Evolutionary conservation across 1,284 basidiomycete genomes (phyloP).

Genomic region (Chondrostereum purpureum): DNA sequence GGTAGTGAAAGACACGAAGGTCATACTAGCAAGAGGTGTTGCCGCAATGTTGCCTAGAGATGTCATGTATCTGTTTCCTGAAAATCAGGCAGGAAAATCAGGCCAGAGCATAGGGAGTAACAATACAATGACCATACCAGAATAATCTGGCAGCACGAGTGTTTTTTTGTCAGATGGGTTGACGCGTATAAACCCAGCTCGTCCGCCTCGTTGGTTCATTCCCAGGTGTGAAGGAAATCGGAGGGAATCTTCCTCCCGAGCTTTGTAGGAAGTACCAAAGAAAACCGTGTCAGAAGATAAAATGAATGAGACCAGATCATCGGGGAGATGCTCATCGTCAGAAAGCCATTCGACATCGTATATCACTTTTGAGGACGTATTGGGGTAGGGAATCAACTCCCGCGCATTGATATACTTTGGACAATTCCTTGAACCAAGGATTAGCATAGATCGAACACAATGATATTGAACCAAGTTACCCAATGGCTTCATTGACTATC

Average conservation of each 20-base stretch:
- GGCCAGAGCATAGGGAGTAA: slow-evolving; percentile 1
- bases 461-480: slow-evolving; percentile 29
- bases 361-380: slow-evolving; percentile 31
- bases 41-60: slow-evolving; percentile 60
- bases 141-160: slow-evolving; percentile 54
- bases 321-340: slow-evolving; percentile 36
- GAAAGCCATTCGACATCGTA: slow-evolving; percentile 28
- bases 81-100: background rate
- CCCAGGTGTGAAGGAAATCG: slow-evolving; percentile 51
- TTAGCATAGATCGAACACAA: slow-evolving; percentile 1
- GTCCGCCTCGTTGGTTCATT: slow-evolving; percentile 59
- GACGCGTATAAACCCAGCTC: slow-evolving; percentile 54
- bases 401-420: slow-evolving; percentile 62
- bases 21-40: slow-evolving; percentile 47
- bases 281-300: slow-evolving; percentile 46
- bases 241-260: slow-evolving; percentile 26
- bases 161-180: slow-evolving; percentile 47
- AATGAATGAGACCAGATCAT: slow-evolving; percentile 42
- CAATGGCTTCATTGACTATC: slow-evolving; percentile 49
- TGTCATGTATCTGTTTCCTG: slow-evolving; percentile 55
- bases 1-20: slow-evolving; percentile 46
- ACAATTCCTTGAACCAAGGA: slow-evolving; percentile 40
- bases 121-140: slow-evolving; percentile 31
- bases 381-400: slow-evolving; percentile 34
- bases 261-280: slow-evolving; percentile 45